These are phyloP conservation scores for Salix suchowensis DNA, from an alignment of 345 rosid genomes.

Conservation along the genomic window DNA sequence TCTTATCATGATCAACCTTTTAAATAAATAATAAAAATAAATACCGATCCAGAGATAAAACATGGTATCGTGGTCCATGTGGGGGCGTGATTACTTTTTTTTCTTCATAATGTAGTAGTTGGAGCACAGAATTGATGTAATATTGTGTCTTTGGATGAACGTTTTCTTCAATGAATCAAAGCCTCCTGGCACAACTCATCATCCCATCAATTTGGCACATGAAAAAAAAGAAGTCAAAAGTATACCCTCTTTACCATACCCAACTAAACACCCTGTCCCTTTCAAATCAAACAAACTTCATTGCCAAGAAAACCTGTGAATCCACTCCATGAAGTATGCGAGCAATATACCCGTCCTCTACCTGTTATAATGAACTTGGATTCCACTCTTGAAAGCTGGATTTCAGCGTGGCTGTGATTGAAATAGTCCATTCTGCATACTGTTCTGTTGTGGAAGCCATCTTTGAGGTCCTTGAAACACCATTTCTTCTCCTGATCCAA, in stretches of 20 bases:
- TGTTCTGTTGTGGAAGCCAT: not conserved
- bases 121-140: slow-evolving; percentile 7
- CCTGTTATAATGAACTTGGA: not conserved
- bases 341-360: no score
- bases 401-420: no score
- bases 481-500: not conserved
- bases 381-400: not conserved
- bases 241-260: not conserved
- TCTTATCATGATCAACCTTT: no score
- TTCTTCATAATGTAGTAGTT: not conserved
- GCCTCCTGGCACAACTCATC: slow-evolving; percentile 13
- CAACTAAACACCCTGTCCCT: slow-evolving; percentile 29
- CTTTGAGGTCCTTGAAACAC: not conserved
- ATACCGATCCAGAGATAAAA: not conserved
- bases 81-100: not conserved
- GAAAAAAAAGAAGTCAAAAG: not conserved
- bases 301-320: not conserved
- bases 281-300: slow-evolving; percentile 23
- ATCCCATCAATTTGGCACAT: not conserved
- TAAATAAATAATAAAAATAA: no score
- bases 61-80: not conserved
- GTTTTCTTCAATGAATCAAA: slow-evolving; percentile 18
- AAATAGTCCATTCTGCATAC: not conserved
- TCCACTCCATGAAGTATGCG: not conserved
- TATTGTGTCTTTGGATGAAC: slow-evolving; percentile 5